These are phyloP conservation scores for Phaeotremella skinneri DNA, from an alignment of 768 basidiomycete genomes.

Conservation along the genomic window DNA sequence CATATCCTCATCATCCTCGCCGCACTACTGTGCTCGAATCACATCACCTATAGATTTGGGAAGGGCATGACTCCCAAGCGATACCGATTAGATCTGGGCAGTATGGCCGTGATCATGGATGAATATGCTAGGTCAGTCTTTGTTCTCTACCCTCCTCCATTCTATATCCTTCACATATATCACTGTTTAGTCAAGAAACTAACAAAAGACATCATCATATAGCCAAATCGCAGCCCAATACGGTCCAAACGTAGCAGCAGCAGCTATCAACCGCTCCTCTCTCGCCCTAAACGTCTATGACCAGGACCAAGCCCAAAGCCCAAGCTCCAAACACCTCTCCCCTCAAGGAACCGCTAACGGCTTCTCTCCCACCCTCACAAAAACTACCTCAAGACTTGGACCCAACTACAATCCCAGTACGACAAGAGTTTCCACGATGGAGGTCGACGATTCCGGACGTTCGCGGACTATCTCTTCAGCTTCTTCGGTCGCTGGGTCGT, in stretches of 20 bases:
- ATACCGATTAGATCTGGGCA: constrained; percentile 69
- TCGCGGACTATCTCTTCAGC: no score
- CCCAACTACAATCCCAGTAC: no score
- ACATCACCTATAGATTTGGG: constrained; percentile 80
- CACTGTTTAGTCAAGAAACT: neutral
- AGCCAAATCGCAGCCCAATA: constrained; percentile 75
- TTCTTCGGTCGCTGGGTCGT: no score
- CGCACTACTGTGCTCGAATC: constrained; percentile 71
- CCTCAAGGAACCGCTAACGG: neutral
- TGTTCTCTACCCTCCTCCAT: neutral
- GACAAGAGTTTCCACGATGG: no score
- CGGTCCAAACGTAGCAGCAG: constrained; percentile 63
- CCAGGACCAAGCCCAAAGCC: constrained; percentile 55
- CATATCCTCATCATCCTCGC: constrained; percentile 66
- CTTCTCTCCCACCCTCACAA: neutral
- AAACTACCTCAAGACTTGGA: neutral
- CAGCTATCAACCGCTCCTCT: constrained; percentile 61
- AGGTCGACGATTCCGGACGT: no score
- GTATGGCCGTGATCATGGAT: constrained; percentile 81
- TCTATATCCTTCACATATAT: neutral
- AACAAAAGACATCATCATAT: constrained; percentile 9
- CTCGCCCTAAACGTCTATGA: constrained; percentile 33
- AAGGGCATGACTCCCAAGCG: constrained; percentile 86
- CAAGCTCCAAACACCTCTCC: neutral
- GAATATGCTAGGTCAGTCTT: constrained; percentile 67